Evolutionary conservation across 148 eudicot species (phyloP), one percentile per base, ranked within the genome.

Genomic region (Rhododendron kiyosumense): DNA sequence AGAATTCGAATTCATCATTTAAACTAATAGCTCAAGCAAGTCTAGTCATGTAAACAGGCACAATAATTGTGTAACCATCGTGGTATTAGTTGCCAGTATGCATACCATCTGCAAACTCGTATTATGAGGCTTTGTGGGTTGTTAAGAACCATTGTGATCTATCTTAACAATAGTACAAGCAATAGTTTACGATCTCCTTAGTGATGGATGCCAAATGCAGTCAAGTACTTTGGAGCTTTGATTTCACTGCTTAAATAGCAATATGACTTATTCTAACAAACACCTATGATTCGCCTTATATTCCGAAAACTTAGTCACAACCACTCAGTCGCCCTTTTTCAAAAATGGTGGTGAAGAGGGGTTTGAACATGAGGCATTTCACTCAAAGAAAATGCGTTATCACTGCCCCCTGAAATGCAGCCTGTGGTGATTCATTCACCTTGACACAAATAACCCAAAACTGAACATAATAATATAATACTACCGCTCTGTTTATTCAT

Each of bases 401-500:
- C 36, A 36, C 36, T 36, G 36, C 36, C 36, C 36, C 36, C 36
- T 36, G 36, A 36, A 36, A 36, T 2, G 36, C 36, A 36, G 36
- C 3, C 36, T 36, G 1, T 1, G 71, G 22, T 30, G 20, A 12
- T 61, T 61, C 30, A 52, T 54, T 61, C 73, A 20, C 48, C 84
- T 57, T n/a, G 18, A 81, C 48, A 81, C 18, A 14, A 81, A 28
- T 57, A 61, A 10, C 9, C 20, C 43, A 24, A 36, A 38, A 22
- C 14, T 15, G 5, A 80, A 52, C 65, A 80, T 14, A 51, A 13
- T 15, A 48, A 24, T 15, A 17, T 14, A 17, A 51, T 52, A 69
- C 34, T 69, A 52, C 2, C 24, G 52, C 83, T 81, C 65, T 81
- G 83, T 22, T 51, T 81, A 81, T 81, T 81, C 83, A 49, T 8